A percentile compares a stretch with the other conserved stretches of the same genome.
Evolutionary conservation across 1,139 yeast species (phyloP).

Genomic region (Petasospora rhodanensis): DNA sequence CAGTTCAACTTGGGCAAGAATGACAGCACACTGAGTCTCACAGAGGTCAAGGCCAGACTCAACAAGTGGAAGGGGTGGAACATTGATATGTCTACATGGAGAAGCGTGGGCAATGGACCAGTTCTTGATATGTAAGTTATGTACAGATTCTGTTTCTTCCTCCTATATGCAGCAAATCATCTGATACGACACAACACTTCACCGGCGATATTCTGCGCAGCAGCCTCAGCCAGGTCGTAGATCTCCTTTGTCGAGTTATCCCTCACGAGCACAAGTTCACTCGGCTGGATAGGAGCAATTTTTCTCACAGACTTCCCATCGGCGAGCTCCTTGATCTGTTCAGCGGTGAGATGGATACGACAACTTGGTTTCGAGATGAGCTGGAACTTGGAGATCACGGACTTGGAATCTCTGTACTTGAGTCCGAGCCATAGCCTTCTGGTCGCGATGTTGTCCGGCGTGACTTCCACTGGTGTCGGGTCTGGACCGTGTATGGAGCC

Average conservation of each 20-base stretch:
- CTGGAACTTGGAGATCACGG: conserved; percentile 69
- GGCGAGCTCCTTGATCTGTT: conserved; percentile 69
- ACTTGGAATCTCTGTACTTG: conserved; percentile 76
- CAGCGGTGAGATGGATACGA: conserved; percentile 55
- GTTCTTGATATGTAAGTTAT: conserved; percentile 40
- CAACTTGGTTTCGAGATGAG: conserved; percentile 85
- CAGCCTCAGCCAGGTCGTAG: conserved; percentile 80
- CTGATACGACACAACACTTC: conserved; percentile 79
- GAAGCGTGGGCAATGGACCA: conserved; percentile 60
- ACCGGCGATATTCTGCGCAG: conserved; percentile 66
- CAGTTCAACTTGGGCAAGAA: conserved; percentile 16
- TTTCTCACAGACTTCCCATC: conserved; percentile 72
- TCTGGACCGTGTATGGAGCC: conserved; percentile 96
- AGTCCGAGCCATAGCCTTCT: conserved; percentile 90
- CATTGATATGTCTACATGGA: conserved; percentile 81
- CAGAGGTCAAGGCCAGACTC: conserved; percentile 31
- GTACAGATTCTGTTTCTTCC: background rate
- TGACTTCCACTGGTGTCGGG: conserved; percentile 62
- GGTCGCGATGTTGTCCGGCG: conserved; percentile 81
- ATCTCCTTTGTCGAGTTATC: conserved; percentile 47
- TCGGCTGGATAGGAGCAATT: conserved; percentile 81
- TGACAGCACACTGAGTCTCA: conserved; percentile 14
- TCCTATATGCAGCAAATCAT: conserved; percentile 26
- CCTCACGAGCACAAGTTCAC: conserved; percentile 74
- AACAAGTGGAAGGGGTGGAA: conserved; percentile 81